These are phyloP conservation scores for Rubroboletus satanas DNA, from an alignment of 768 basidiomycete genomes.

Conservation along the genomic window DNA sequence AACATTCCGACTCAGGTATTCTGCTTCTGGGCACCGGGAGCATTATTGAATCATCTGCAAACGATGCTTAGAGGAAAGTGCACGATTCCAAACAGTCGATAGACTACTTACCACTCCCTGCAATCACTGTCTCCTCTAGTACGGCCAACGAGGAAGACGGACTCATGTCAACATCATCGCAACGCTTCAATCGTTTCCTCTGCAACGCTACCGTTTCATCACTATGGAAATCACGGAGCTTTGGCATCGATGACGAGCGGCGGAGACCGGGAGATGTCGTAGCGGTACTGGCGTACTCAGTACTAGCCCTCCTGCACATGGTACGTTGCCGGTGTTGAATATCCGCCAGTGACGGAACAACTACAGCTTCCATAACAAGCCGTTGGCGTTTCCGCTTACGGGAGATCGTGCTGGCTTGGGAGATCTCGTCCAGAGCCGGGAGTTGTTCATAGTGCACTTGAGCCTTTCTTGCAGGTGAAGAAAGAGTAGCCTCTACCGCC, in stretches of 20 bases:
- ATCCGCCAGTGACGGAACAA: slow-evolving; percentile 39
- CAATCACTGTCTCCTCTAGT: slow-evolving; percentile 31
- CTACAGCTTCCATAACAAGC: slow-evolving; percentile 49
- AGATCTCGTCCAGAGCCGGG: neutral
- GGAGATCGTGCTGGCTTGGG: slow-evolving; percentile 1
- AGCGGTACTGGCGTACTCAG: slow-evolving; percentile 1
- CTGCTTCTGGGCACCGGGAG: slow-evolving; percentile 7
- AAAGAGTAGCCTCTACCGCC: slow-evolving; percentile 23
- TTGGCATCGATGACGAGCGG: slow-evolving; percentile 26
- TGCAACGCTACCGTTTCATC: slow-evolving; percentile 10
- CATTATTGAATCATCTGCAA: slow-evolving; percentile 49
- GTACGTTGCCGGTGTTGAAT: slow-evolving; percentile 18
- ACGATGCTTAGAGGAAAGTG: slow-evolving; percentile 1
- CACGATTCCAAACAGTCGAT: neutral
- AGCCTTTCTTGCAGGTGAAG: slow-evolving; percentile 15
- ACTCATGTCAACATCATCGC: slow-evolving; percentile 17
- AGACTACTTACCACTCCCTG: slow-evolving; percentile 31
- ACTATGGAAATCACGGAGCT: slow-evolving; percentile 11
- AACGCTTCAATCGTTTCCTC: slow-evolving; percentile 27
- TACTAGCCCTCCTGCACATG: slow-evolving; percentile 22
- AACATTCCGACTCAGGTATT: slow-evolving; percentile 31
- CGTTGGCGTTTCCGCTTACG: slow-evolving; percentile 46
- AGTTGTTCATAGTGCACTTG: neutral
- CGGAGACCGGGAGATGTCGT: slow-evolving; percentile 18
- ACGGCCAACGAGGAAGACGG: slow-evolving; percentile 14